These are phyloP conservation scores for Fistulinella prunicolor DNA, from an alignment of 768 basidiomycete species.

Conservation along the genomic window DNA sequence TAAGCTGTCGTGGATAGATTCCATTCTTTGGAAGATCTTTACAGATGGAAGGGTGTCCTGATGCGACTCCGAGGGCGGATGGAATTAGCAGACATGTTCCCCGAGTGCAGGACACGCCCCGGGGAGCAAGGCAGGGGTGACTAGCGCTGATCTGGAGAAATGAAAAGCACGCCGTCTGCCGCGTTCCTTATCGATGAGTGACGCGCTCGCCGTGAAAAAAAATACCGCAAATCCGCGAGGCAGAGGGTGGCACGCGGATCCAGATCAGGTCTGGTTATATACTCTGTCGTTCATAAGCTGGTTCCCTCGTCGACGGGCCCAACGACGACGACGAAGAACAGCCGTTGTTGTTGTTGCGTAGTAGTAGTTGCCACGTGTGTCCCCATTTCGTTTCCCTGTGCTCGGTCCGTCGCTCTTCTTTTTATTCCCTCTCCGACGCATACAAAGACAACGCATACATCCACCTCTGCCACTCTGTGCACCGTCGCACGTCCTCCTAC, in stretches of 20 bases:
- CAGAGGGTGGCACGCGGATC: constrained; percentile 25
- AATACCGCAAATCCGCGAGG: constrained; percentile 25
- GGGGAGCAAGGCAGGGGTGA: constrained; percentile 16
- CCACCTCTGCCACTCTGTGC: constrained; percentile 7
- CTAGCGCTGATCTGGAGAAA: constrained; percentile 30
- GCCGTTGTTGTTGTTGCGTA: background rate
- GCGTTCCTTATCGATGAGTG: constrained; percentile 26
- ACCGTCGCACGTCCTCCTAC: constrained; percentile 2
- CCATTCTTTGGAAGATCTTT: constrained; percentile 23
- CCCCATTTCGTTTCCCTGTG: constrained; percentile 6
- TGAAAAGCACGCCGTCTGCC: constrained; percentile 26
- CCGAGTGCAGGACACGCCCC: constrained; percentile 17
- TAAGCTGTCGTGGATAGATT: constrained; percentile 13
- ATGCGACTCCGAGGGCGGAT: constrained; percentile 19
- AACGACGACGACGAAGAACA: constrained; percentile 1
- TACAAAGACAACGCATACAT: constrained; percentile 13
- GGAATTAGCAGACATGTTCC: constrained; percentile 19
- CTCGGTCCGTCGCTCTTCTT: constrained; percentile 7
- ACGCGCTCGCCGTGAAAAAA: constrained; percentile 12
- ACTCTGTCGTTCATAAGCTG: background rate
- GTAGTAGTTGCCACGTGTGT: constrained; percentile 15
- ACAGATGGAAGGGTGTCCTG: constrained; percentile 7
- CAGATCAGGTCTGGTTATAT: constrained; percentile 20
- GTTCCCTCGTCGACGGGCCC: background rate
- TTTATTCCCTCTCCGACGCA: background rate